Evolutionary conservation across 345 rosid species (phyloP).

Genomic region (Dipteronia dyeriana): DNA sequence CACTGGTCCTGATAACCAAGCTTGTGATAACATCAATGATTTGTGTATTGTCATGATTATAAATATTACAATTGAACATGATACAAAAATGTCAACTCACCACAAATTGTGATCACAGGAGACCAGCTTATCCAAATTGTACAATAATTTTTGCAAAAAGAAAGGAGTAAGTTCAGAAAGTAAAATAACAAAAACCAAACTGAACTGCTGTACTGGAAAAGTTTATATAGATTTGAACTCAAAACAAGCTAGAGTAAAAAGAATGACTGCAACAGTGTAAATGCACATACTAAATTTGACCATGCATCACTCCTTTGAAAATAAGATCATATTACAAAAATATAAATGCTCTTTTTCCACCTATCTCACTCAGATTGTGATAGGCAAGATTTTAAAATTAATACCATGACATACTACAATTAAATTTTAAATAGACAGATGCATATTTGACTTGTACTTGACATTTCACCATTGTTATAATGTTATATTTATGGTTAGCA

Average conservation of each 20-base stretch:
- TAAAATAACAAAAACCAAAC: slow-evolving; percentile 17
- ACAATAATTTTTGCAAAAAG: slow-evolving; percentile 63
- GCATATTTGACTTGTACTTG: neutral
- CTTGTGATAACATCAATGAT: slow-evolving; percentile 10
- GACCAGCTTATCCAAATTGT: slow-evolving; percentile 77
- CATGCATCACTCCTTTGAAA: neutral
- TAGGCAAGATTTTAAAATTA: neutral
- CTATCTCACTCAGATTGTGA: neutral
- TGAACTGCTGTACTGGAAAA: neutral
- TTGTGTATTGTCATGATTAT: neutral
- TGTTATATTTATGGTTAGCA: neutral
- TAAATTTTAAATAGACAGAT: too few species aligned
- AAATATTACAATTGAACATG: slow-evolving; percentile 9
- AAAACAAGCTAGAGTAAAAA: slow-evolving; percentile 5
- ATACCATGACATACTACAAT: neutral
- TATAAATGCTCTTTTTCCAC: neutral
- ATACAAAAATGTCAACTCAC: slow-evolving; percentile 41
- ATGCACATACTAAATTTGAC: neutral
- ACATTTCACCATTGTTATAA: neutral
- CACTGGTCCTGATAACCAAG: neutral
- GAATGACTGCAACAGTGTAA: neutral
- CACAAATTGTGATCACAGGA: slow-evolving; percentile 67
- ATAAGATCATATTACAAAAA: neutral
- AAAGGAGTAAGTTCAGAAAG: neutral
- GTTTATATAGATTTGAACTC: neutral